Conservation (phyloP, 768 basidiomycete genomes). For the Auriscalpium vulgare region DNA sequence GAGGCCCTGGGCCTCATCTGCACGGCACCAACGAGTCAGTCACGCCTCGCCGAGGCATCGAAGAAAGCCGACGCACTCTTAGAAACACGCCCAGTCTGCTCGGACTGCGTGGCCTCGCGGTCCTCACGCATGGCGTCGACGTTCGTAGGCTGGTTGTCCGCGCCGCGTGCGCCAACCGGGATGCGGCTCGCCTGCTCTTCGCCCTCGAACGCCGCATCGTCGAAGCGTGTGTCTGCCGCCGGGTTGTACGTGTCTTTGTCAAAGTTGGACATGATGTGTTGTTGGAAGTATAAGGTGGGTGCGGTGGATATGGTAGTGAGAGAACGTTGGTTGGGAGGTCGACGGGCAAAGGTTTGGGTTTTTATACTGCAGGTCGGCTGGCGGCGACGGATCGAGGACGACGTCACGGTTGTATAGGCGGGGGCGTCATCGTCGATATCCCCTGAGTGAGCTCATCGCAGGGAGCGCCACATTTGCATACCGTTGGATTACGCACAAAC, state of each 20-base stretch:
- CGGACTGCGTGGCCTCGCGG: background rate
- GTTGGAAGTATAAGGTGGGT: background rate
- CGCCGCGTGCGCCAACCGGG: background rate
- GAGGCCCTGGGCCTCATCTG: background rate
- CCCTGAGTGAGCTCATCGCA: no score
- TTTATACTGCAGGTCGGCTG: background rate
- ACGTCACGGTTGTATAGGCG: no score
- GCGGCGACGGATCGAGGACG: no score
- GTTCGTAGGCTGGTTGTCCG: background rate
- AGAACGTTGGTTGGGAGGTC: no score
- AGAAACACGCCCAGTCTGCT: background rate
- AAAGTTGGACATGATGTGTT: constrained; percentile 2
- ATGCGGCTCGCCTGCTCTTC: background rate
- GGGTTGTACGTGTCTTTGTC: constrained; percentile 5
- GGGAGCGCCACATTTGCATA: no score
- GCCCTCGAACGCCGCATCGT: background rate
- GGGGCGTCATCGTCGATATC: no score
- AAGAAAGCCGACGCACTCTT: background rate
- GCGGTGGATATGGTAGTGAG: background rate
- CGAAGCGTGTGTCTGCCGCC: constrained; percentile 2
- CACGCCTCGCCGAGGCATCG: background rate
- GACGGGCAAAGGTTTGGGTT: no score
- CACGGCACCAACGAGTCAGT: background rate
- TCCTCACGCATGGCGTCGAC: constrained; percentile 1
- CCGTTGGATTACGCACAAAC: no score